A percentile compares a stretch with the other conserved stretches of the same genome.
Evolutionary conservation across 805 yeast species (phyloP).

Genomic region (Brettanomyces sp.): DNA sequence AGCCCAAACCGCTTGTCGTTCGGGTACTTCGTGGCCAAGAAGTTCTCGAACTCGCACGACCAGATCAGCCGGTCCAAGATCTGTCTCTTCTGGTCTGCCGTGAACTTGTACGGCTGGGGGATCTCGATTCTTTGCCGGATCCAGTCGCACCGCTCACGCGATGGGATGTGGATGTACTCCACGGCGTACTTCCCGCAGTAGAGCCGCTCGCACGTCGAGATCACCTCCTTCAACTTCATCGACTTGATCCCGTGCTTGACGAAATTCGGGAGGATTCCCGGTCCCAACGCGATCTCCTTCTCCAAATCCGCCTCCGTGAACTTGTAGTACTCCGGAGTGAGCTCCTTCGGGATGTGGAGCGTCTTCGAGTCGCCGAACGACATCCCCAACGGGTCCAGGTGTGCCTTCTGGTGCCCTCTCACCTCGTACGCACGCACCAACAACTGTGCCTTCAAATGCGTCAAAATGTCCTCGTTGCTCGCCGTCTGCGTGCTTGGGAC

Average conservation of each 20-base stretch:
- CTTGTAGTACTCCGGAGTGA: constrained; percentile 86
- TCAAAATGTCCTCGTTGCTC: constrained; percentile 57
- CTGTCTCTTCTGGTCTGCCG: constrained; percentile 87
- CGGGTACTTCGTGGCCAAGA: constrained; percentile 92
- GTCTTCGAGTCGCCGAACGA: constrained; percentile 61
- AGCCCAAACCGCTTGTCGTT: constrained; percentile 97
- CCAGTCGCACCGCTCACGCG: constrained; percentile 96
- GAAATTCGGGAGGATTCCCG: constrained; percentile 93
- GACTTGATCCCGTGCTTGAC: constrained; percentile 50
- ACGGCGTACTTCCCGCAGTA: constrained; percentile 88
- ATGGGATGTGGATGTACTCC: constrained; percentile 94
- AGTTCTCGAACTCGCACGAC: constrained; percentile 90
- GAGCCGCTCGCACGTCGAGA: constrained; percentile 67
- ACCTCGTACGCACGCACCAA: constrained; percentile 98
- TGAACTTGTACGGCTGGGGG: constrained; percentile 75
- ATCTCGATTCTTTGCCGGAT: constrained; percentile 93
- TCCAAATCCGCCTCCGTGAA: constrained; percentile 81
- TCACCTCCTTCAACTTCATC: constrained; percentile 70
- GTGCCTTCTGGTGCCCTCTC: constrained; percentile 94
- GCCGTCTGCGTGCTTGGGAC: constrained; percentile 43
- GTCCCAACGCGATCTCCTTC: constrained; percentile 83
- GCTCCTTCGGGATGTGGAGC: constrained; percentile 63
- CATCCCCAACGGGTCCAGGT: constrained; percentile 90
- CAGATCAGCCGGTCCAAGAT: constrained; percentile 93
- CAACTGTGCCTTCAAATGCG: constrained; percentile 91